Evolutionary conservation across 768 basidiomycete genomes (phyloP), one percentile per base, ranked within the genome.

Genomic region (Vishniacozyma victoriae): DNA sequence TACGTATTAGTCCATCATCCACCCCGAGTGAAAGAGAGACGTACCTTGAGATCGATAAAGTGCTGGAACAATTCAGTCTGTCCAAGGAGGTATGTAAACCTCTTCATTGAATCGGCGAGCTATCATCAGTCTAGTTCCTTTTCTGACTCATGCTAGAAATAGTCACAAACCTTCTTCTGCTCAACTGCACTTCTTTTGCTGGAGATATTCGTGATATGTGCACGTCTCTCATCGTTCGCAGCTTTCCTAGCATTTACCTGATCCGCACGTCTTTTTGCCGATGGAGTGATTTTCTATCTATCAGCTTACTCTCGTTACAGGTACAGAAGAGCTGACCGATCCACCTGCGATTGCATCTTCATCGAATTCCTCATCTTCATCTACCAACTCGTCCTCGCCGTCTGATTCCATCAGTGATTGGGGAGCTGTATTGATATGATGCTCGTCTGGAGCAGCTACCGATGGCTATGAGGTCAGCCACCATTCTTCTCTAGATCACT

Each of bases 61-160:
- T 97, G 93, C 60, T 90, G 89, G 78, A 99, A 99, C 16, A 97
- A 78, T 57, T 97, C 95, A 0, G 93, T 97, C 71, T 99, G 92
- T 6, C 95, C 95, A 1, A 99, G 79, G n/a, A 97, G 80, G 72
- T 96, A 97, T 2, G 87, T 87, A 68, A 96, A 97, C 15, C 91
- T 84, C 71, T 97, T 97, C 52, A 96, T 87, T 9, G 91, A 88
- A 65, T 96, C 92, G 16, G 87, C 75, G 33, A 91, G 79, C 89
- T 96, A 57, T 44, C 37, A 29, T 25, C 52, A 20, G 48, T 42
- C 39, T 12, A 4, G 5, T 4, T 16, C 16, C 20, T 5, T 27
- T 14, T 15, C 20, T 20, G n/a, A n/a, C 29, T n/a, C 9, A n/a
- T 9, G 29, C 29, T n/a, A 33, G 29, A 33, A n/a, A 9, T n/a